These are phyloP conservation scores for Lophium mytilinum DNA, from an alignment of 495 filamentous ascomycete genomes.

Conservation along the genomic window DNA sequence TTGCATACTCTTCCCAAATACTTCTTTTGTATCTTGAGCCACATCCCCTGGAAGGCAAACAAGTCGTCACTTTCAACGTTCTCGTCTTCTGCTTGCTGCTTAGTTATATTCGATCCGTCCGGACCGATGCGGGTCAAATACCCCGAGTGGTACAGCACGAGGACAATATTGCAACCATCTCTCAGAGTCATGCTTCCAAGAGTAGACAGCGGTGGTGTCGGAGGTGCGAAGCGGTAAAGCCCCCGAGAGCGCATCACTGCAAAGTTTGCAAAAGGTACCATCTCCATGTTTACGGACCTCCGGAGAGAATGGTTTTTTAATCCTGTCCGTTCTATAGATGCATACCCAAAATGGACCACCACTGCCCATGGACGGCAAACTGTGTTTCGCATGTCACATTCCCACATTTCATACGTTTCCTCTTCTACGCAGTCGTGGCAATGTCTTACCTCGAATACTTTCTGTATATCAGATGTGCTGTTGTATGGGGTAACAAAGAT, in stretches of 20 bases:
- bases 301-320: conserved; percentile 11
- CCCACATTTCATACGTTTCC: conserved; percentile 83
- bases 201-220: conserved; percentile 62
- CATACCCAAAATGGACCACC: conserved; percentile 96
- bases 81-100: conserved; percentile 67
- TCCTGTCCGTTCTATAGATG: conserved; percentile 45
- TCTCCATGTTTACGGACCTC: no score
- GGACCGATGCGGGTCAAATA: conserved; percentile 63
- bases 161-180: not conserved
- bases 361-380: conserved; percentile 93
- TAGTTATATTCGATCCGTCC: conserved; percentile 69
- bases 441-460: conserved; percentile 56
- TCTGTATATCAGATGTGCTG: conserved; percentile 48
- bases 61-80: conserved; percentile 65
- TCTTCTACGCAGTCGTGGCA: conserved; percentile 64
- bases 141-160: conserved; percentile 3
- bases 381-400: conserved; percentile 88
- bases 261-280: conserved; percentile 64
- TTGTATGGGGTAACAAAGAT: conserved; percentile 58
- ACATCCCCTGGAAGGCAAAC: conserved; percentile 49
- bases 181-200: not conserved
- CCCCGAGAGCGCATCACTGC: conserved; percentile 88
- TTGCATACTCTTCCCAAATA: conserved; percentile 76
- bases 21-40: conserved; percentile 71
- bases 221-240: conserved; percentile 76